Base-by-base conservation (phyloP, 139 green algal genomes). In the Pleodorina starrii region DNA sequence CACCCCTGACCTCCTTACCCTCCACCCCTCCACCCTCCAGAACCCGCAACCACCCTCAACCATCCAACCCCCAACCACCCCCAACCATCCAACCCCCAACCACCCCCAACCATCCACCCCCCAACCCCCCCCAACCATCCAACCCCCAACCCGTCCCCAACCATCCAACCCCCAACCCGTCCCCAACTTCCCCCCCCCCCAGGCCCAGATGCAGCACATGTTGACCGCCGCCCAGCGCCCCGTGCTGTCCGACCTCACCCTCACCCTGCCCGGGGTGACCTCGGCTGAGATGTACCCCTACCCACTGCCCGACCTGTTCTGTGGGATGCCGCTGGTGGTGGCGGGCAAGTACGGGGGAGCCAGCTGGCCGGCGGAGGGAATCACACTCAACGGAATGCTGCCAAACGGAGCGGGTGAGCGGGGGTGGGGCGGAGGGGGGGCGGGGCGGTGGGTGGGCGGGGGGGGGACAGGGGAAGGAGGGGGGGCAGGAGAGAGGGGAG, bases 281-380 rank as follows among this genome's bases (percentile, higher is more conserved):
- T 43, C 48, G 12, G 46, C 69, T 9, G 93, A 96, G 91, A 68
- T 96, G 42, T 96, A 95, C 82, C 94, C 94, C 27, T 94, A 84
- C 90, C 93, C 92, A 11, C 84, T 95, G 40, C 94, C 94, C 36
- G 94, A 96, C 87, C 89, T 96, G 32, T 96, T 92, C 87, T 89
- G 83, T n/a, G 93, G 92, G 29, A 75, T 91, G 86, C 94, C 94
- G 50, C 68, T 96, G 46, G 36, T 96, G 80, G 89, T 96, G 21
- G 79, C 91, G 14, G 94, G 94, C 32, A 96, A 96, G 91, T 95
- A 94, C 81, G 40, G 59, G 17, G 94, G 94, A n/a, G n/a, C n/a
- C 35, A 43, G 74, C 10, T 95, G 94, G 74, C 93, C 92, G 0
- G 25, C 77, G 1, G 63, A 51, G 5, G 72, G 29, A 1, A 85